These are phyloP conservation scores for Penicillium verrucosum DNA, from an alignment of 2,329 filamentous ascomycete genomes.

Conservation along the genomic window DNA sequence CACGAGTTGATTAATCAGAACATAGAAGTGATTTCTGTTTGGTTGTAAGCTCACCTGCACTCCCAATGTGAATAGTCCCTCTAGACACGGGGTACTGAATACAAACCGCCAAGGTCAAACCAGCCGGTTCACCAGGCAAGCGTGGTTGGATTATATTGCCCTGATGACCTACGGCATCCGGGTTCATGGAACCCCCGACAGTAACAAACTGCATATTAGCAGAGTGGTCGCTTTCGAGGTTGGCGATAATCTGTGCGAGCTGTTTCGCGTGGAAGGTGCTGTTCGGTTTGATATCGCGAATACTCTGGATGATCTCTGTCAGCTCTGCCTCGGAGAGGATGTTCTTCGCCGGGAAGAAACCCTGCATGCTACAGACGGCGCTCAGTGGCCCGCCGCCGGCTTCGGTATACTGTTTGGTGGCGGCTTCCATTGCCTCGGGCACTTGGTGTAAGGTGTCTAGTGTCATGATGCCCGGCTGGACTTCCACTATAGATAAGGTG, in stretches of 20 bases:
- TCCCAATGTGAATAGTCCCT: slow-evolving; percentile 20
- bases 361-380: slow-evolving; percentile 11
- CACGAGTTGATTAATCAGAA: not conserved
- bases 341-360: slow-evolving; percentile 14
- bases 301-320: slow-evolving; percentile 12
- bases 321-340: slow-evolving; percentile 12
- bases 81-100: slow-evolving; percentile 23
- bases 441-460: slow-evolving; percentile 10
- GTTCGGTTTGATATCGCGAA: slow-evolving; percentile 14
- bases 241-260: slow-evolving; percentile 10
- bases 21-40: not conserved
- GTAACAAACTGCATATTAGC: slow-evolving; percentile 16
- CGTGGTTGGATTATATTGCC: slow-evolving; percentile 1
- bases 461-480: slow-evolving; percentile 8
- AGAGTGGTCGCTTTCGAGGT: slow-evolving; percentile 12
- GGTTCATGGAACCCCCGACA: slow-evolving; percentile 5
- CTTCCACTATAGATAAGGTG: slow-evolving; percentile 11
- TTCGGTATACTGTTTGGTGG: slow-evolving; percentile 12
- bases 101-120: slow-evolving; percentile 15
- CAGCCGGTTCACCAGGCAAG: slow-evolving; percentile 3
- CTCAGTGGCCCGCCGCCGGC: slow-evolving; percentile 3
- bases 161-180: slow-evolving; percentile 13
- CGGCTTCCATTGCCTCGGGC: slow-evolving; percentile 12
- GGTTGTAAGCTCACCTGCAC: slow-evolving; percentile 4
- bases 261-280: slow-evolving; percentile 15